phyloP scores from a whole-genome alignment of 768 basidiomycete species.

The Boletus pseudopeckii region DNA sequence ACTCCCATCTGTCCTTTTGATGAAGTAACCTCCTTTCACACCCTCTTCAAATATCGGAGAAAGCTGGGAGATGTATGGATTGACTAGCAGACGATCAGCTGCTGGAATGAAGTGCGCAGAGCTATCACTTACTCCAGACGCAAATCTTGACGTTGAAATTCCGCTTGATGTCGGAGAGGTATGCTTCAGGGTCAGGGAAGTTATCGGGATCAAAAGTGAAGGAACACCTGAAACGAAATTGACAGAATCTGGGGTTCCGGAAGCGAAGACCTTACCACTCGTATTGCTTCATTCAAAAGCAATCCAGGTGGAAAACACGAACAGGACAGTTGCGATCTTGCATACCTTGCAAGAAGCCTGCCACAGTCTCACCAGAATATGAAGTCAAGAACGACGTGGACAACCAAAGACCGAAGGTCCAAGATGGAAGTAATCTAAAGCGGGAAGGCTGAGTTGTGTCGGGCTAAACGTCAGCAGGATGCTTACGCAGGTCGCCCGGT shows the following conservation, averaged over 20 bases:
- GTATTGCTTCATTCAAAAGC: constrained; percentile 74
- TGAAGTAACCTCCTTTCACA: constrained; percentile 62
- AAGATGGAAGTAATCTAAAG: constrained; percentile 58
- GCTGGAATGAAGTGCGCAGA: background rate
- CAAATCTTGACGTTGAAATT: constrained; percentile 70
- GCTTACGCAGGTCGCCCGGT: constrained; percentile 19
- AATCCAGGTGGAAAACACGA: constrained; percentile 73
- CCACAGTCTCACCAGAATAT: constrained; percentile 66
- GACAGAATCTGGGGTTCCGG: background rate
- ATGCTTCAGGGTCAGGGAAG: constrained; percentile 69
- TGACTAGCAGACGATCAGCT: constrained; percentile 41
- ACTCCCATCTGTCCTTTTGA: constrained; percentile 63
- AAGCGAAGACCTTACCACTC: constrained; percentile 46
- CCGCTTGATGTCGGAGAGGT: constrained; percentile 55
- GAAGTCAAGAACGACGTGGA: constrained; percentile 75
- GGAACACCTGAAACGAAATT: constrained; percentile 49
- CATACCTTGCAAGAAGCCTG: constrained; percentile 71
- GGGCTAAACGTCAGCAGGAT: background rate
- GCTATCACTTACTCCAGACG: constrained; percentile 53
- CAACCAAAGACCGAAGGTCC: constrained; percentile 78
- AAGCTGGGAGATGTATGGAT: constrained; percentile 69
- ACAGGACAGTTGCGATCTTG: constrained; percentile 56
- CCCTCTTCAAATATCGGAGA: constrained; percentile 71
- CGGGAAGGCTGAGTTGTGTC: background rate
- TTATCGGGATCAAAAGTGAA: constrained; percentile 76